phyloP scores from a whole-genome alignment of 1,284 basidiomycete genomes.

The Mycosarcoma mackinlayi region DNA sequence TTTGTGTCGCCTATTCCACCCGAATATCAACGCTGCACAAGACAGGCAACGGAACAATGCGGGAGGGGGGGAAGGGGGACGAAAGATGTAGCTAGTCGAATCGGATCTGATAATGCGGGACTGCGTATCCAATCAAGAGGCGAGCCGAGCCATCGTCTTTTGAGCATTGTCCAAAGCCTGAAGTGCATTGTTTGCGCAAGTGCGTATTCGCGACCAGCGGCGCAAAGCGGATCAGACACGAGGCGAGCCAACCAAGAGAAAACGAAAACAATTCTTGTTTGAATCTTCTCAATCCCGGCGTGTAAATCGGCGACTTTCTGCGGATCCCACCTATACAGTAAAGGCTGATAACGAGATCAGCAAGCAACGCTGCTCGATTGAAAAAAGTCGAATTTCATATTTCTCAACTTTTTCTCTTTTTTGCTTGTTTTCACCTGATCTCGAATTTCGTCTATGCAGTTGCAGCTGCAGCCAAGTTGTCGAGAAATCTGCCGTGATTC shows the following conservation, averaged over 20 bases:
- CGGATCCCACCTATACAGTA: too few relatives aligned
- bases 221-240: not conserved
- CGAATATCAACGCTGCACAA: too few relatives aligned
- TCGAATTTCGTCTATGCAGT: too few relatives aligned
- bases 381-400: not conserved
- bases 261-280: not conserved
- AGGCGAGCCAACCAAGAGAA: not conserved
- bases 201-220: not conserved
- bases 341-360: slow-evolving; percentile 10
- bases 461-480: too few relatives aligned
- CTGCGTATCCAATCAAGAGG: too few relatives aligned
- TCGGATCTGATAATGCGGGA: slow-evolving; percentile 9
- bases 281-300: not conserved
- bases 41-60: too few relatives aligned
- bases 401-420: not conserved
- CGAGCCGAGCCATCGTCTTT: not conserved
- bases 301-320: slow-evolving; percentile 10
- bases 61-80: too few relatives aligned
- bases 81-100: too few relatives aligned
- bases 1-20: too few relatives aligned
- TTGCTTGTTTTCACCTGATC: too few relatives aligned
- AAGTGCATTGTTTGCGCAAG: too few relatives aligned
- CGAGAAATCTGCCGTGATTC: slow-evolving; percentile 2
- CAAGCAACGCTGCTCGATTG: too few relatives aligned
- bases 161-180: not conserved